Evolutionary conservation across 2,329 filamentous ascomycete species (phyloP), one percentile per base, ranked within the genome.

Genomic region (Aspergillus costaricaensis): DNA sequence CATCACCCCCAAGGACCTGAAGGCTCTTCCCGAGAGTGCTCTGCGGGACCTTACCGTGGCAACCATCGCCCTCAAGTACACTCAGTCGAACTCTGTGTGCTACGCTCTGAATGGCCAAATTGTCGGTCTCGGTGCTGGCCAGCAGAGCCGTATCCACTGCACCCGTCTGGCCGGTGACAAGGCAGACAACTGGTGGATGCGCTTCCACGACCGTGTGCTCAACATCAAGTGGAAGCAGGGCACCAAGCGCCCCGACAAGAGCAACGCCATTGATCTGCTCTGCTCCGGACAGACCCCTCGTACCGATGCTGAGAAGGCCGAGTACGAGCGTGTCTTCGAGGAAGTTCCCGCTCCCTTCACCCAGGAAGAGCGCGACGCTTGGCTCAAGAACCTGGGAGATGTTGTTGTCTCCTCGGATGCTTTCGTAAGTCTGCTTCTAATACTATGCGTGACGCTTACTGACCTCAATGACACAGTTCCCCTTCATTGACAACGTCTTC

Each of bases 171-270:
- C 95, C 10, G 95, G 95, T 62, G 94, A 98, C 83, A 99, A 99
- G 85, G 92, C 93, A 52, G 95, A 99, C 80, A 97, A 96, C 84
- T 98, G 94, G 94, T 99, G 94, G 95, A 90, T 99, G 84, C 91
- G 95, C 72, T 98, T 98, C 87, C 91, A 97, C 82, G 89, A 91
- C 69, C 89, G 91, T 56, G 91, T 95, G 12, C 85, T 98, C 53
- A 84, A 82, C 73, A 89, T 99, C 76, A 91, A 94, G 82, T 99
- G 92, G 91, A 97, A 96, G 86, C 94, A 95, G 82, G 94, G 95
- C 71, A 92, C 91, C 74, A 98, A 98, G 88, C 88, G 95, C 60
- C 86, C 95, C 50, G 94, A 97, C 78, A 99, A 98, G 87, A 96
- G 91, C 83, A 99, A 99, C 77, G 94, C 93, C 66, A 97, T 98